phyloP scores from a whole-genome alignment of 495 filamentous ascomycete species.

The Xylaria telfairii region DNA sequence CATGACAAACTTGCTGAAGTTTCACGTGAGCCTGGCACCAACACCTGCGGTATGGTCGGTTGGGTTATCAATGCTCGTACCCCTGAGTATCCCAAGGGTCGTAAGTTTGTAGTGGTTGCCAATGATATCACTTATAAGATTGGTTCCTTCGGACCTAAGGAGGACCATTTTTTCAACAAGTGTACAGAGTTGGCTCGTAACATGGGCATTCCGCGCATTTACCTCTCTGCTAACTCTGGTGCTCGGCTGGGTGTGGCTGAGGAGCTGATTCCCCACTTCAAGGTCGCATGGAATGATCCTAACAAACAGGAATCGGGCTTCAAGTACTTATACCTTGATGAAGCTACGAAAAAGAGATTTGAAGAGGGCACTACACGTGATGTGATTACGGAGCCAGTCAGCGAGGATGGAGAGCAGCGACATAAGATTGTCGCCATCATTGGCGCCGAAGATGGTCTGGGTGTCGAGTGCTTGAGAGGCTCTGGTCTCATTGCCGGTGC shows the following conservation, averaged over 20 bases:
- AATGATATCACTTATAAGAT: conserved; percentile 99
- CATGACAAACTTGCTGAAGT: conserved; percentile 91
- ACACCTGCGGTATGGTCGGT: conserved; percentile 96
- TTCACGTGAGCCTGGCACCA: conserved; percentile 89
- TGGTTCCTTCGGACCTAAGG: conserved; percentile 92
- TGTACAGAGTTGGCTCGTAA: conserved; percentile 94
- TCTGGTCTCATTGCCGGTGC: conserved; percentile 98
- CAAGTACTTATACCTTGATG: conserved; percentile 96
- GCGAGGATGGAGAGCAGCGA: conserved; percentile 86
- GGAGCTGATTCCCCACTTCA: conserved; percentile 95
- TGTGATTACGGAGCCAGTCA: conserved; percentile 87
- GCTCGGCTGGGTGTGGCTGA: conserved; percentile 96
- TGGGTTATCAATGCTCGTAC: conserved; percentile 97
- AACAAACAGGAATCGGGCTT: conserved; percentile 87
- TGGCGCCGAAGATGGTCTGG: conserved; percentile 92
- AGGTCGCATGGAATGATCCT: conserved; percentile 91
- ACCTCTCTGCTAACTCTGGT: conserved; percentile 99
- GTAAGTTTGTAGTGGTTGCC: conserved; percentile 93
- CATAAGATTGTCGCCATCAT: conserved; percentile 95
- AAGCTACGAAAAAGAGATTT: conserved; percentile 85
- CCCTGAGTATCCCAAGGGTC: conserved; percentile 93
- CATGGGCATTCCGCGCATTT: conserved; percentile 94
- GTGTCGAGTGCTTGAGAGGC: conserved; percentile 96
- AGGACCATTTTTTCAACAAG: conserved; percentile 99
- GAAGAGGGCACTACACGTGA: conserved; percentile 79